Conservation (phyloP, 192 early-diverging fungal genomes). For the Lobulomyces angularis region DNA sequence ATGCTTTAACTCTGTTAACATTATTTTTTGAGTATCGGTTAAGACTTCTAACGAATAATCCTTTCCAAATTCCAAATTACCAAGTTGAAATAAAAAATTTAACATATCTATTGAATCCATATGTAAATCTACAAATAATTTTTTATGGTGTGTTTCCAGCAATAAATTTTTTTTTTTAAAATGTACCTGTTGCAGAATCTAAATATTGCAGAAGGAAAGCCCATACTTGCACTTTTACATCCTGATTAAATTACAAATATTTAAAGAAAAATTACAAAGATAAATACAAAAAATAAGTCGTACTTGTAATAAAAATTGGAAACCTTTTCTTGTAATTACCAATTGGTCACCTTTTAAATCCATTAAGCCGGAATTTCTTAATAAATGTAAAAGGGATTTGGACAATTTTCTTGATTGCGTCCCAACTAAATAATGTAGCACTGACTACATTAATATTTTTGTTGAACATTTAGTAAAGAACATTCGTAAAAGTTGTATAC, state of each 20-base stretch:
- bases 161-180: neutral
- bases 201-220: slow-evolving; percentile 88
- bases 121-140: neutral
- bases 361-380: slow-evolving; percentile 46
- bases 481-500: slow-evolving; percentile 4
- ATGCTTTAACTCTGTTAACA: slow-evolving; percentile 78
- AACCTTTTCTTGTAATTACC: slow-evolving; percentile 87
- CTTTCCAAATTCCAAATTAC: slow-evolving; percentile 77
- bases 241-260: no score
- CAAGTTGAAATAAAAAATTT: slow-evolving; percentile 87
- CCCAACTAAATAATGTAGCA: slow-evolving; percentile 89
- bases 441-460: slow-evolving; percentile 22
- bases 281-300: no score
- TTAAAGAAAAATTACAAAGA: no score
- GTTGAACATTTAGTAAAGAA: neutral
- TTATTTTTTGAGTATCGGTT: slow-evolving; percentile 66
- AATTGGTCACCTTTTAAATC: slow-evolving; percentile 22
- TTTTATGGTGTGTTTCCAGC: neutral
- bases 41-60: slow-evolving; percentile 78
- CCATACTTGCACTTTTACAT: slow-evolving; percentile 91
- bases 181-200: slow-evolving; percentile 56
- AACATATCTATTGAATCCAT: slow-evolving; percentile 93
- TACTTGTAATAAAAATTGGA: slow-evolving; percentile 93
- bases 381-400: slow-evolving; percentile 55
- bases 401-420: slow-evolving; percentile 51